Evolutionary conservation across 148 eudicot genomes (phyloP), one percentile per base, ranked within the genome.

Genomic region (Vaccinium corymbosum): DNA sequence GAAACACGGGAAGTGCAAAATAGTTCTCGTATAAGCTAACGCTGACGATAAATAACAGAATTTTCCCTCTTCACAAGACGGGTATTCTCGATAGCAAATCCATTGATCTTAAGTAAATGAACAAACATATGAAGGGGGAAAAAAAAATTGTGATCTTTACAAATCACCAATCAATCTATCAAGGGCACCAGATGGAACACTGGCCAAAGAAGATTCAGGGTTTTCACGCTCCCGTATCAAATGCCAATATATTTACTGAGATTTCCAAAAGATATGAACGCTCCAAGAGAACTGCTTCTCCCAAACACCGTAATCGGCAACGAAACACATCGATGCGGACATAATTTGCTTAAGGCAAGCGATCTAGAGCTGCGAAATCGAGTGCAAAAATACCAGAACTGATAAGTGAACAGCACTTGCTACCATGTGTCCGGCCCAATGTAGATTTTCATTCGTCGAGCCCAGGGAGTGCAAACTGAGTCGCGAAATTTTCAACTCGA

Each of bases 381-480:
- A 78, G 80, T 52, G 62, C 62, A 78, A 22, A 78, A 35, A 29
- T 52, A 52, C 20, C 22, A 55, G 66, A 78, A 53, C 62, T 16
- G 22, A 53, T 2, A 78, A 14, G 35, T 78, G 46, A 52, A 7
- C 66, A 78, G 66, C 48, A 32, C 66, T 79, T 3, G 81, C 38
- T 29, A 52, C 42, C n/a, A 19, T 52, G 80, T 51, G 81, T 68
- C 73, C 14, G 4, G 73, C 73, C 73, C 13, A 68, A 12, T 4
- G 42, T 29, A 27, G 13, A 27, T 20, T 13, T 32, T 72, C 73
- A 71, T 49, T 82, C 46, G 52, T 92, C 95, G 70, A 88, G 92
- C 22, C 95, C 98, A 35, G 98, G 98, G 92, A 95, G 82, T 9
- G 91, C 93, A 84, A 91, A 94, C 79, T 90, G 94, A 14, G 88